Percentiles rank a stretch among this genome's conserved stretches.
Evolutionary conservation across 345 rosid species (phyloP).

Genomic region (Excoecaria cochinchinensis): DNA sequence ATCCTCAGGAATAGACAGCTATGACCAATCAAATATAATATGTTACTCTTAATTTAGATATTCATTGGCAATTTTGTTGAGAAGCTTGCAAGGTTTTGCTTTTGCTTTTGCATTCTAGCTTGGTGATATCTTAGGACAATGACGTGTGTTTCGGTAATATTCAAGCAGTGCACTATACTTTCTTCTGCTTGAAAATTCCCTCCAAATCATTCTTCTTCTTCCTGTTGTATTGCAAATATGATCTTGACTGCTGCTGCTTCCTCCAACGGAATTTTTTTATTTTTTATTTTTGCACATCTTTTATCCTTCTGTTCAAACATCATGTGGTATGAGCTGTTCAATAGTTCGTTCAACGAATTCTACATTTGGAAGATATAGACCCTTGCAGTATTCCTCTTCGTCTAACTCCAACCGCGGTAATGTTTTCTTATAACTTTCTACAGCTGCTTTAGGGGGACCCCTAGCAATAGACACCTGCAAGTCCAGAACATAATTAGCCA

Average conservation of each 20-base stretch:
- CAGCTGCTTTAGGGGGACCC: conserved; percentile 53
- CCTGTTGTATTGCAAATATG: not conserved
- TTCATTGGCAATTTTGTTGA: too few species aligned
- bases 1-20: too few species aligned
- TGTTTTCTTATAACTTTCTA: conserved; percentile 47
- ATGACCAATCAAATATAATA: too few species aligned
- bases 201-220: not conserved
- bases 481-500: conserved; percentile 6
- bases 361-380: conserved; percentile 41
- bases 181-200: too few species aligned
- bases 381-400: conserved; percentile 34
- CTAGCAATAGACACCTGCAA: conserved; percentile 59
- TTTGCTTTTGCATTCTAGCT: too few species aligned
- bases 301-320: not conserved
- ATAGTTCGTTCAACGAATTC: conserved; percentile 27
- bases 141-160: too few species aligned
- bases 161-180: too few species aligned
- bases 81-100: too few species aligned
- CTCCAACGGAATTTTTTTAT: not conserved
- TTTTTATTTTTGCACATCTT: not conserved
- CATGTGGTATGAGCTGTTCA: conserved; percentile 30
- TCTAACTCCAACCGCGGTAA: conserved; percentile 28
- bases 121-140: too few species aligned
- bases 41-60: too few species aligned
- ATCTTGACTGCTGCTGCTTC: not conserved